Percentiles rank a stretch among this genome's conserved stretches.
Conservation (phyloP, 495 filamentous ascomycete genomes). For the Glarea lozoyensis region DNA sequence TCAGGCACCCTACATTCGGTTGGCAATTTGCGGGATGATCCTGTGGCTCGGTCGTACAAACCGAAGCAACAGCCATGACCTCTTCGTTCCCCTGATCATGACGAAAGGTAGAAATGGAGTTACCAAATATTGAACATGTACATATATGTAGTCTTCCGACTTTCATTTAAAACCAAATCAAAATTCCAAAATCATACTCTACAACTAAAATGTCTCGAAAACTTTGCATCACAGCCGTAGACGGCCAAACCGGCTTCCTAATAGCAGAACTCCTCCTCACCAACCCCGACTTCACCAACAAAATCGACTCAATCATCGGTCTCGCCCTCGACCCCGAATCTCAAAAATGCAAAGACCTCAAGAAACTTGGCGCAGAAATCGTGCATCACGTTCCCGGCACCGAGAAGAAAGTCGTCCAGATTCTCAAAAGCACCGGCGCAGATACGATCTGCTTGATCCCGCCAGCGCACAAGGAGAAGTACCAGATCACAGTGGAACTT, state of each 20-base stretch:
- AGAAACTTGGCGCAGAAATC: constrained; percentile 41
- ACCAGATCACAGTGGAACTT: constrained; percentile 40
- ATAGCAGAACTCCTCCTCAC: constrained; percentile 46
- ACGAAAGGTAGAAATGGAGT: too few species aligned
- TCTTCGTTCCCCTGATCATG: too few species aligned
- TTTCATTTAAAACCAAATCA: too few species aligned
- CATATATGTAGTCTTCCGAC: too few species aligned
- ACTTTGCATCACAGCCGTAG: constrained; percentile 41
- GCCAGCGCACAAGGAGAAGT: constrained; percentile 37
- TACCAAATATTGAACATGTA: too few species aligned
- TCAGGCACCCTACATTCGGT: too few species aligned
- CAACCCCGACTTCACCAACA: constrained; percentile 30
- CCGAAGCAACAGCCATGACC: too few species aligned
- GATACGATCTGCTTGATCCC: constrained; percentile 48
- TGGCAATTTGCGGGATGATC: too few species aligned
- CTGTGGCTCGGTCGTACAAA: too few species aligned
- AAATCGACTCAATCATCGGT: constrained; percentile 31
- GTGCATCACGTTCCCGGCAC: constrained; percentile 35
- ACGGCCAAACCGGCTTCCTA: constrained; percentile 46
- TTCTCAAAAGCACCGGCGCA: constrained; percentile 32
- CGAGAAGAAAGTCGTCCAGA: constrained; percentile 27
- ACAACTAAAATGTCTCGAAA: constrained; percentile 34
- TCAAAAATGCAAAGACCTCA: constrained; percentile 43
- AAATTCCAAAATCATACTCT: background rate
- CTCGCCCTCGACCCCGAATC: constrained; percentile 36